Evolutionary conservation across 257 asterid genomes (phyloP), one percentile per base, ranked within the genome.

Genomic region (Fraxinus excelsior): DNA sequence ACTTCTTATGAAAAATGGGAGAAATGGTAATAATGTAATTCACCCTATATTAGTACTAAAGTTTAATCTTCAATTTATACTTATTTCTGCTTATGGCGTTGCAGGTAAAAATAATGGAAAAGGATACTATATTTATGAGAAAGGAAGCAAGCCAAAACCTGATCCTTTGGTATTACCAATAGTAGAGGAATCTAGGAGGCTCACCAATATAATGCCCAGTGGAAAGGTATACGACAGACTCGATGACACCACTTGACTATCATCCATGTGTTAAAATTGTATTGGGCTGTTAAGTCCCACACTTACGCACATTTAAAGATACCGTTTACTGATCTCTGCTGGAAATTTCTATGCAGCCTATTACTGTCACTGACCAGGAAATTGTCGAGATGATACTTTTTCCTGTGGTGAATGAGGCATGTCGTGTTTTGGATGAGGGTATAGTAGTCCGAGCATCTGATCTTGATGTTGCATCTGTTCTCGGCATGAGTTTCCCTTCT

Each of bases 401-500:
- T 85, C 98, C 99, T 0, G 96, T 95, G 73, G 98, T 91, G 85
- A 95, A 93, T 42, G 99, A 95, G 88, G 95, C 98, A 67, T 95
- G 98, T 72, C 96, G 96, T 66, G 96, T 95, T 71, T 74, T 95
- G 86, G 97, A 91, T 71, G 97, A 95, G 46, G 98, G 96, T 56
- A 65, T 95, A 3, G 97, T 93, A 65, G 86, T 95, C 46, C 91
- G 96, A 44, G 97, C 99, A 65, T 93, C 98, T n/a, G 99, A 95
- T 82, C 97, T 95, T 74, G 99, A 95, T 68, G 91, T 84, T 23
- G 94, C 99, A 71, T 91, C 99, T 74, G 84, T 91, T 80, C 98
- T 91, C 79, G 99, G 99, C 85, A 95, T 95, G 98, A 90, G 99
- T 80, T 95, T 93, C 84, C 99, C 99, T 51, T 84, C 96, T 71